Evolutionary conservation across 1,284 basidiomycete species (phyloP), one percentile per base, ranked within the genome.

Genomic region (Coniferiporia weirii): DNA sequence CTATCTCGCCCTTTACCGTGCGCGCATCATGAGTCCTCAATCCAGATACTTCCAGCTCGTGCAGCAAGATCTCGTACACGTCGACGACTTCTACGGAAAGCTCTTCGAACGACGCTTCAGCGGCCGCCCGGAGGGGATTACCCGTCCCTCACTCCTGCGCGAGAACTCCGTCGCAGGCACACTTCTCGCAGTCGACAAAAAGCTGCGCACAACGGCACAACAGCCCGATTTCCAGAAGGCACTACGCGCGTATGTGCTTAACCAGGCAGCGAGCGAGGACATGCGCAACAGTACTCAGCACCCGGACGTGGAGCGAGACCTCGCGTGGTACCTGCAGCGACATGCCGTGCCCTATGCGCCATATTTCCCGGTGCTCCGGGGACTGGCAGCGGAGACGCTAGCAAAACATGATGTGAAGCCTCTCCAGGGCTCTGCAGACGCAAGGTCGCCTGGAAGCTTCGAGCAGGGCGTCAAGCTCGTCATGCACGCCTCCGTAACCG

Each of bases 41-140:
- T 80, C 79, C 4, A 76, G 75, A 7, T 84, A 81, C 66, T 89
- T 87, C 71, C 79, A 84, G 62, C 71, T 91, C 36, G 73, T 80
- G 10, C 69, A 89, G 43, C 85, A 89, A 63, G 89, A 91, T 67
- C 74, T 91, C 4, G 77, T 82, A 32, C 88, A 89, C 65, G 78
- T 81, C 0, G 76, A 79, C 20, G 86, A 89, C 65, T 92, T 91
- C 68, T 91, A 91, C 66, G 76, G 76, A 66, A 85, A 82, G 64
- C 77, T 89, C 1, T 90, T 81, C 68, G 85, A 89, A 17, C 75
- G 84, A 45, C 77, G 83, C 32, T 89, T 89, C 71, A 85, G 84
- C 63, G 86, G 87, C 1, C 75, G 78, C 19, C 59, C 75, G 6
- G 86, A 88, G 64, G 82, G 83, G 65, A 85, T 84, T 61, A 70